phyloP scores from a whole-genome alignment of 371 early-diverging fungal species.

The Paraphysoderma sedebokerense region DNA sequence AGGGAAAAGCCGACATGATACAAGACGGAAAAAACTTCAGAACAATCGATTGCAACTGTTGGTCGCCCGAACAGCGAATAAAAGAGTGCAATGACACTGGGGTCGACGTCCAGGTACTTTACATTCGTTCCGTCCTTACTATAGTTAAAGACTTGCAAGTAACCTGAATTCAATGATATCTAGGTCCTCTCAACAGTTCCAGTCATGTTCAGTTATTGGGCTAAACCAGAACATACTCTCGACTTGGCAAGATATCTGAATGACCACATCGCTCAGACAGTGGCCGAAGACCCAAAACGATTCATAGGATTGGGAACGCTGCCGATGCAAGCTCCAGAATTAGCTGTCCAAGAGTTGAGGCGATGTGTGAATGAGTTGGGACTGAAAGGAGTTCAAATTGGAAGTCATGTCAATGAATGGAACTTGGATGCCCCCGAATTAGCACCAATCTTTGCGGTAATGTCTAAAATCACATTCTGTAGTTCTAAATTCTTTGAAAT shows the following conservation, averaged over 20 bases:
- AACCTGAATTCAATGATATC: not conserved
- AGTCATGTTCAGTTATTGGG: conserved; percentile 50
- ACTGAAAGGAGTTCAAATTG: conserved; percentile 47
- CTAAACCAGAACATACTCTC: conserved; percentile 31
- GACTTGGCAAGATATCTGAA: conserved; percentile 38
- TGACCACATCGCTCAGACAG: conserved; percentile 49
- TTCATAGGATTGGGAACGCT: conserved; percentile 47
- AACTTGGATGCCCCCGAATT: conserved; percentile 52
- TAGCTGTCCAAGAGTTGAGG: conserved; percentile 41
- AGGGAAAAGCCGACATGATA: conserved; percentile 39
- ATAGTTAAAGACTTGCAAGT: not conserved
- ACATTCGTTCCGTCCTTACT: not conserved
- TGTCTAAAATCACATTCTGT: not conserved
- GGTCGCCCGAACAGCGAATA: conserved; percentile 37
- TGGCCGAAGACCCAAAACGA: conserved; percentile 37
- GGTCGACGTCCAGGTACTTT: conserved; percentile 38
- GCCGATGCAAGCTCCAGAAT: conserved; percentile 49
- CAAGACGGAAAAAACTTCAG: conserved; percentile 49
- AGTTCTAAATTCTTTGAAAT: not conserved
- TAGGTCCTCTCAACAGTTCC: conserved; percentile 49
- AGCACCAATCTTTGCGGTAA: conserved; percentile 33
- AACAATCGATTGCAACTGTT: conserved; percentile 50
- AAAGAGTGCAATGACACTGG: conserved; percentile 25
- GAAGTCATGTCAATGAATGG: conserved; percentile 50
- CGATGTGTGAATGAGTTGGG: conserved; percentile 50